phyloP scores from a whole-genome alignment of 768 basidiomycete genomes.

The Dioszegia crocea region DNA sequence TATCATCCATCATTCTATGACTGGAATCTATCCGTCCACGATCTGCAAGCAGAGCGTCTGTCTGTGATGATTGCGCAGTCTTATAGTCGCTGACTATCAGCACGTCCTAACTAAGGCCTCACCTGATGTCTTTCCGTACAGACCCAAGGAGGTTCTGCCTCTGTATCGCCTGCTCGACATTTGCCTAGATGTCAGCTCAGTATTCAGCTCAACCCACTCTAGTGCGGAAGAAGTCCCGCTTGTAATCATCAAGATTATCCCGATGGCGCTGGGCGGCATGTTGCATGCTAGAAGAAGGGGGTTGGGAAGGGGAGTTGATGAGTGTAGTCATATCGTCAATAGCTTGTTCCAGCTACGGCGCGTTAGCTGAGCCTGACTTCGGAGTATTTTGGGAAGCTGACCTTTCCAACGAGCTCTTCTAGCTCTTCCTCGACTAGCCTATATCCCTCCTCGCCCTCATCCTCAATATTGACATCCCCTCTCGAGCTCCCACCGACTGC shows the following conservation, averaged over 20 bases:
- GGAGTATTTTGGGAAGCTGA: constrained; percentile 44
- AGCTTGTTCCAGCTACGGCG: constrained; percentile 70
- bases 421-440: constrained; percentile 76
- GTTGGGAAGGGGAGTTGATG: constrained; percentile 60
- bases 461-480: constrained; percentile 60
- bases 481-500: constrained; percentile 53
- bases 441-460: constrained; percentile 57
- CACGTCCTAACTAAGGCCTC: constrained; percentile 37
- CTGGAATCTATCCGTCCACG: constrained; percentile 84
- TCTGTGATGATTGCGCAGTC: constrained; percentile 57
- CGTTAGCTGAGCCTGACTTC: background rate
- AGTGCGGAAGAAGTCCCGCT: constrained; percentile 76
- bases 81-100: constrained; percentile 71
- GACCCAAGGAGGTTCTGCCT: constrained; percentile 81
- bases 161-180: constrained; percentile 75
- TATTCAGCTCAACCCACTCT: constrained; percentile 57
- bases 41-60: constrained; percentile 82
- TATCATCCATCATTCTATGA: constrained; percentile 89
- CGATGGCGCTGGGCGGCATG: constrained; percentile 85
- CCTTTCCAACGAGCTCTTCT: constrained; percentile 81
- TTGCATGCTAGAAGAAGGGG: constrained; percentile 75
- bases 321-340: constrained; percentile 72
- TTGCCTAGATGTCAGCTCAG: constrained; percentile 53
- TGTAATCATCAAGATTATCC: constrained; percentile 83
- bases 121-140: constrained; percentile 96